These are phyloP conservation scores for Coniochaeta sp. DNA, from an alignment of 2,329 filamentous ascomycete genomes.

Conservation along the genomic window DNA sequence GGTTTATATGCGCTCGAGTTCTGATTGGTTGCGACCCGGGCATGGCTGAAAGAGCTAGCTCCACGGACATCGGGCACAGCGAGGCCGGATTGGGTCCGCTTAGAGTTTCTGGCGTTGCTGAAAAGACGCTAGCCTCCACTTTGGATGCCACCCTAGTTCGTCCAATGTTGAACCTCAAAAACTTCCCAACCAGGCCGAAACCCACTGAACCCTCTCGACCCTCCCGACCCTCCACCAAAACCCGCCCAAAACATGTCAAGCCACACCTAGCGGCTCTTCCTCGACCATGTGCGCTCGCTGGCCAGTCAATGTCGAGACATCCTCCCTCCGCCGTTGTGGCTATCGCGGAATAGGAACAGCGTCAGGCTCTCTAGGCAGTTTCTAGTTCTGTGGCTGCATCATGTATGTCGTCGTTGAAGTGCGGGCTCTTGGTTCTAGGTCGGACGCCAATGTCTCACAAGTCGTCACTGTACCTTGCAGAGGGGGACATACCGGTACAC, in stretches of 20 bases:
- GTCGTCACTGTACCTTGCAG: not conserved
- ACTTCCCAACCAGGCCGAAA: not conserved
- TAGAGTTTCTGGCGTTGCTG: constrained; percentile 4
- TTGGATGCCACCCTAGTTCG: not conserved
- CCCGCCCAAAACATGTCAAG: not conserved
- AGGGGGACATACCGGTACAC: not conserved
- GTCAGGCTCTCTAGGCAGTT: not conserved
- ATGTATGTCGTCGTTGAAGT: not conserved
- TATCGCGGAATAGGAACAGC: not conserved
- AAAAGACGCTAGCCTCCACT: not conserved
- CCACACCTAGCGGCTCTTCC: not conserved
- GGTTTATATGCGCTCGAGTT: not conserved
- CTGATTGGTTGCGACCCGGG: not conserved
- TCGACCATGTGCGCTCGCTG: not conserved
- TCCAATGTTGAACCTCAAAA: not conserved
- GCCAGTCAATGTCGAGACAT: not conserved
- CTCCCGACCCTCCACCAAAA: not conserved
- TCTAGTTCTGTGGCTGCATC: not conserved
- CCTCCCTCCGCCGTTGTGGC: not conserved
- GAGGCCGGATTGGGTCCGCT: constrained; percentile 3
- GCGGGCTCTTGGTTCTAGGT: not conserved
- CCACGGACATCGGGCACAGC: not conserved
- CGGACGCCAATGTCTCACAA: not conserved
- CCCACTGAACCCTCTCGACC: no score
- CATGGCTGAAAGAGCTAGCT: constrained; percentile 1